Conservation (phyloP, 2,329 filamentous ascomycete species). For the Trichoderma sp. region DNA sequence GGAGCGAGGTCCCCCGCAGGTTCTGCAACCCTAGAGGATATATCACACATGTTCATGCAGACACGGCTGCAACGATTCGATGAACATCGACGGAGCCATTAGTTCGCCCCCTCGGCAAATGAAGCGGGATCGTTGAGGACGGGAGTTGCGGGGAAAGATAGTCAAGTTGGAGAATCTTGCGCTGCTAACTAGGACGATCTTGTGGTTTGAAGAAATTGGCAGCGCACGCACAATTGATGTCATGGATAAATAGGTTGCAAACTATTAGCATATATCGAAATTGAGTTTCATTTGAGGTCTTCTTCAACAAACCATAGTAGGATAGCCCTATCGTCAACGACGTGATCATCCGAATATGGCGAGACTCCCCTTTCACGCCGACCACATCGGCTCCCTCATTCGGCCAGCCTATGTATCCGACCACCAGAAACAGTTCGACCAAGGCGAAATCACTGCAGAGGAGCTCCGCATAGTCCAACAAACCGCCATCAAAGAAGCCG, state of each 20-base stretch:
- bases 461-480: conserved; percentile 57
- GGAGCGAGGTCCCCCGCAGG: neutral
- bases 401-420: conserved; percentile 61
- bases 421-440: conserved; percentile 47
- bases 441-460: conserved; percentile 38
- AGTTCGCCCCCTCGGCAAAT: neutral
- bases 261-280: neutral
- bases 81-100: neutral
- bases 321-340: neutral
- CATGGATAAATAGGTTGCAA: neutral
- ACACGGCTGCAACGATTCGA: neutral
- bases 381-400: conserved; percentile 70
- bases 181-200: neutral
- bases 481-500: conserved; percentile 61
- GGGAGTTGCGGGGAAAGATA: conserved; percentile 1
- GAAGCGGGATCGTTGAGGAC: neutral
- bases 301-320: neutral
- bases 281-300: neutral
- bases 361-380: conserved; percentile 61
- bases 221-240: neutral
- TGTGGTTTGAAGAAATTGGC: neutral
- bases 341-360: conserved; percentile 23
- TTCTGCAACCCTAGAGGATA: neutral
- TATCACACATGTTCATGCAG: conserved; percentile 5
- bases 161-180: neutral